These are phyloP conservation scores for Claviceps sp. DNA, from an alignment of 2,329 filamentous ascomycete species.

Conservation along the genomic window DNA sequence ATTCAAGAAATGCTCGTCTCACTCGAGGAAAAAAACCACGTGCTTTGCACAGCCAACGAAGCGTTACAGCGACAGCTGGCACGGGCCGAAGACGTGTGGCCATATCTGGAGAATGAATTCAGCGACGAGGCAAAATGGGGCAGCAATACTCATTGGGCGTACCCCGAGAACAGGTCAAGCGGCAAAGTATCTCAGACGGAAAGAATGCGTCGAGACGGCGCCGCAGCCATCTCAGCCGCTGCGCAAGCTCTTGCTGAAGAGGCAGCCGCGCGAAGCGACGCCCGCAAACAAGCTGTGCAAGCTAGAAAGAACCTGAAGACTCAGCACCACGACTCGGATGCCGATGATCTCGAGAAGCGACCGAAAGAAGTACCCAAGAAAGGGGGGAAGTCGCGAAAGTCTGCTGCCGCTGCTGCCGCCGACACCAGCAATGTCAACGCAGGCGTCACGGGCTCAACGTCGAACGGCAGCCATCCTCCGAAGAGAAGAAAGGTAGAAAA, in stretches of 20 bases:
- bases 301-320: conserved; percentile 60
- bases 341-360: conserved; percentile 52
- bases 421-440: conserved; percentile 43
- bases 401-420: conserved; percentile 30
- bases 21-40: conserved; percentile 94
- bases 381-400: conserved; percentile 49
- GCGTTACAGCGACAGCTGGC: conserved; percentile 72
- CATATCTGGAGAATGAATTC: conserved; percentile 76
- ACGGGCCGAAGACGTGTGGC: conserved; percentile 77
- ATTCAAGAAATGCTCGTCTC: conserved; percentile 79
- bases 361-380: conserved; percentile 48
- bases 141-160: conserved; percentile 88
- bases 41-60: conserved; percentile 84
- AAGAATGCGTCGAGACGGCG: conserved; percentile 64
- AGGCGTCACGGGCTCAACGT: conserved; percentile 46
- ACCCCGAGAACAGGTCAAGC: conserved; percentile 65
- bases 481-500: conserved; percentile 80
- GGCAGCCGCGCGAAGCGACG: conserved; percentile 70
- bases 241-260: conserved; percentile 70
- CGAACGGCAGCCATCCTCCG: conserved; percentile 41
- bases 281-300: conserved; percentile 66
- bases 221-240: conserved; percentile 62
- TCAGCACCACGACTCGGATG: conserved; percentile 63
- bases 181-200: conserved; percentile 53
- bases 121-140: conserved; percentile 91